Evolutionary conservation across 768 basidiomycete species (phyloP).

Genomic region (Mycena olivaceomarginata): DNA sequence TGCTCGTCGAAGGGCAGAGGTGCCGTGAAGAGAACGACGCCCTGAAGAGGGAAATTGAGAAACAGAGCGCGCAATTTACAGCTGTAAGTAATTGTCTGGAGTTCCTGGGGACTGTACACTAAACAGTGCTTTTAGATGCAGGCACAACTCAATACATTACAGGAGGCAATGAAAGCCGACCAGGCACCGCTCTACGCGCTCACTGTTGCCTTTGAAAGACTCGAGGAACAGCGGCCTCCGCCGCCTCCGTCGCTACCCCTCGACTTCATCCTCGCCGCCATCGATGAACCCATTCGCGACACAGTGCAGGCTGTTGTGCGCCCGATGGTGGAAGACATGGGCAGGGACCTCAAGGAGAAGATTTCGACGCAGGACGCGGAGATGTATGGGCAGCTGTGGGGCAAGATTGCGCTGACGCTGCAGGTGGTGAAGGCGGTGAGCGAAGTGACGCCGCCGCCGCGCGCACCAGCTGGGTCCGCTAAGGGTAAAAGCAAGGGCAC

Average conservation of each 20-base stretch:
- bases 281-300: conserved; percentile 43
- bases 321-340: conserved; percentile 36
- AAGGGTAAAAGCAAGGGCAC: neutral
- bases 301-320: conserved; percentile 28
- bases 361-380: conserved; percentile 35
- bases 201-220: conserved; percentile 43
- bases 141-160: conserved; percentile 42
- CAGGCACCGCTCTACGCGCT: conserved; percentile 50
- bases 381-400: conserved; percentile 38
- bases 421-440: conserved; percentile 34
- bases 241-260: conserved; percentile 31
- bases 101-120: neutral
- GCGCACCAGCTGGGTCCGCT: neutral
- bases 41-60: neutral
- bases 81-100: neutral
- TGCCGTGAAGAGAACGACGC: neutral
- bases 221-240: conserved; percentile 17
- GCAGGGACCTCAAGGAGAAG: conserved; percentile 18
- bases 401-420: conserved; percentile 36
- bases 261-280: conserved; percentile 29
- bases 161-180: conserved; percentile 42
- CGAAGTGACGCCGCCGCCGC: conserved; percentile 21
- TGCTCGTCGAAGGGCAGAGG: neutral
- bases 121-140: conserved; percentile 43
- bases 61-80: conserved; percentile 22